phyloP scores from a whole-genome alignment of 306 rosid species.

The Ceratonia siliqua region DNA sequence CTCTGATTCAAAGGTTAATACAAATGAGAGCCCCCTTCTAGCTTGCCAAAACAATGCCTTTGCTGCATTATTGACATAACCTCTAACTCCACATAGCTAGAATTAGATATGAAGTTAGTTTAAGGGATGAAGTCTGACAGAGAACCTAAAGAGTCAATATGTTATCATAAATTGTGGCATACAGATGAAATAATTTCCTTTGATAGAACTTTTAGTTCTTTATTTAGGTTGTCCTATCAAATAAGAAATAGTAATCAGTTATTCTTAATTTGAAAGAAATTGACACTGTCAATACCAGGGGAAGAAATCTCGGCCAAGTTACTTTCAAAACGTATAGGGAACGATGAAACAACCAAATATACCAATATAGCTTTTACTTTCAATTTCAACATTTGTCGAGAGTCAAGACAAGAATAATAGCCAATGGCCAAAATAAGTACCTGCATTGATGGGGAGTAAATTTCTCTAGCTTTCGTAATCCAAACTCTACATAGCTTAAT shows the following conservation, averaged over 20 bases:
- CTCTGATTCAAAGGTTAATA: conserved; percentile 82
- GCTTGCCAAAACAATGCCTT: conserved; percentile 92
- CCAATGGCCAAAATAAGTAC: conserved; percentile 39
- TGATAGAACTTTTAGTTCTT: neutral
- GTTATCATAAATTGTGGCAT: neutral
- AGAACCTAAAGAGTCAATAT: conserved; percentile 1
- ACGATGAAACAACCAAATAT: neutral
- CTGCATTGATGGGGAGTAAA: conserved; percentile 88
- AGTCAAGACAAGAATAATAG: neutral
- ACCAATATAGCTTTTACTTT: neutral
- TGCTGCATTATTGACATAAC: conserved; percentile 52
- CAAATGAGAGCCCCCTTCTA: conserved; percentile 83
- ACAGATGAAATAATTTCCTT: neutral
- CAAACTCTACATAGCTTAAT: conserved; percentile 94
- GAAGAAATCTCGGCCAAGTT: neutral
- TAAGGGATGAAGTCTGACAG: conserved; percentile 19
- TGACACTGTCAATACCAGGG: neutral
- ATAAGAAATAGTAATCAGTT: neutral
- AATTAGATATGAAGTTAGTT: conserved; percentile 25
- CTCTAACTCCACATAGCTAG: conserved; percentile 86
- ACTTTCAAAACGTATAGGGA: neutral
- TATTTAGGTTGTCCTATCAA: conserved; percentile 3
- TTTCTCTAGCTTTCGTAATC: conserved; percentile 97
- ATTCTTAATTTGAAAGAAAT: neutral
- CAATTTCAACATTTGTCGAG: neutral